These are phyloP conservation scores for Blastomyces silverae DNA, from an alignment of 2,329 filamentous ascomycete species.

Conservation along the genomic window DNA sequence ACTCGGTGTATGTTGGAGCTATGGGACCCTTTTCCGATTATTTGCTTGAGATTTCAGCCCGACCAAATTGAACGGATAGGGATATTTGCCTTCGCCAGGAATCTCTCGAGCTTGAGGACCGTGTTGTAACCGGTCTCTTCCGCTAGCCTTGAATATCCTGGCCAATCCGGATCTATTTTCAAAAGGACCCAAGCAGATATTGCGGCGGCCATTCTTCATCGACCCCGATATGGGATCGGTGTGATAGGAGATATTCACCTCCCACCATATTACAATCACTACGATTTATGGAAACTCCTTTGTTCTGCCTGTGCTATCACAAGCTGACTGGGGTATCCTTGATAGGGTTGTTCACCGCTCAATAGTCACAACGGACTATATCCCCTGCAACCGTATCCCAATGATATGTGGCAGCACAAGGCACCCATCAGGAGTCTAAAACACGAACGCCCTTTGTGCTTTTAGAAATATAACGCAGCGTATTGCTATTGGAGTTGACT, in stretches of 20 bases:
- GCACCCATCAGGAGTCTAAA: not conserved
- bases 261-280: not conserved
- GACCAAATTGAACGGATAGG: not conserved
- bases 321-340: not conserved
- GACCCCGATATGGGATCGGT: not conserved
- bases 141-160: not conserved
- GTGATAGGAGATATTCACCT: not conserved
- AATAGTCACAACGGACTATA: not conserved
- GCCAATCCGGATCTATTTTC: not conserved
- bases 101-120: not conserved
- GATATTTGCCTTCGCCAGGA: not conserved
- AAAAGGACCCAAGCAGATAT: not conserved
- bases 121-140: not conserved
- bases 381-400: constrained; percentile 7
- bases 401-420: constrained; percentile 1
- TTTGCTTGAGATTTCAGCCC: not conserved
- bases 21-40: not conserved
- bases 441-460: not conserved
- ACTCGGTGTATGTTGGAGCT: not conserved
- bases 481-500: not conserved
- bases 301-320: not conserved
- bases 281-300: not conserved
- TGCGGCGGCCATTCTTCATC: not conserved
- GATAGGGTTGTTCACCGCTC: not conserved
- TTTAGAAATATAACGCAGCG: not conserved